Evolutionary conservation across 495 filamentous ascomycete species (phyloP).

Genomic region (Astrocystis sublimbata): DNA sequence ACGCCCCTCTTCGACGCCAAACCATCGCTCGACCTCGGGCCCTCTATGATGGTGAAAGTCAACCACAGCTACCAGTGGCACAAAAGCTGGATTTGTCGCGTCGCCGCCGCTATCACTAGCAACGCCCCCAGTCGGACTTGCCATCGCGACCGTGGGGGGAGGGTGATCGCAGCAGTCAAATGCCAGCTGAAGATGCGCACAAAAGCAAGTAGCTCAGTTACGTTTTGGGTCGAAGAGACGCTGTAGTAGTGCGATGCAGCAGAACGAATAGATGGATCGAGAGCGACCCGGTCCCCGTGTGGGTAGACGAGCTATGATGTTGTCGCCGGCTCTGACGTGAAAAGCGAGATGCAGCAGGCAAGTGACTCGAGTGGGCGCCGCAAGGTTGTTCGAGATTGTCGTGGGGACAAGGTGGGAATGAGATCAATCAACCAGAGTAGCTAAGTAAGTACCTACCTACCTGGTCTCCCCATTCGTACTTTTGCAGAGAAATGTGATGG

Average conservation of each 20-base stretch:
- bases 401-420: not conserved
- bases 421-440: not conserved
- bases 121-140: constrained; percentile 17
- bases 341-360: not conserved
- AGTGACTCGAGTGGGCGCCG: not conserved
- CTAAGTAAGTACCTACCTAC: too few relatives aligned
- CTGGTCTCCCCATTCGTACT: not conserved
- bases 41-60: constrained; percentile 97
- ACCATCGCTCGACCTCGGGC: constrained; percentile 91
- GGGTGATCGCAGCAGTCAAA: not conserved
- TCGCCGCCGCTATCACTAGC: constrained; percentile 3
- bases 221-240: too few relatives aligned
- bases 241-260: too few relatives aligned
- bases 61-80: constrained; percentile 81
- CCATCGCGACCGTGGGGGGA: constrained; percentile 20
- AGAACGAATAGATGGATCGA: too few relatives aligned
- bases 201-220: not conserved
- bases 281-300: too few relatives aligned
- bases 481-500: not conserved
- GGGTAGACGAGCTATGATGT: not conserved
- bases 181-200: not conserved
- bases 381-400: not conserved
- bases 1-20: constrained; percentile 72
- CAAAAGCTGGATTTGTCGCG: constrained; percentile 33
- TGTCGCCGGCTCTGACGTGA: not conserved